These are phyloP conservation scores for Leccinum ochraceum DNA, from an alignment of 768 basidiomycete genomes.

Conservation along the genomic window DNA sequence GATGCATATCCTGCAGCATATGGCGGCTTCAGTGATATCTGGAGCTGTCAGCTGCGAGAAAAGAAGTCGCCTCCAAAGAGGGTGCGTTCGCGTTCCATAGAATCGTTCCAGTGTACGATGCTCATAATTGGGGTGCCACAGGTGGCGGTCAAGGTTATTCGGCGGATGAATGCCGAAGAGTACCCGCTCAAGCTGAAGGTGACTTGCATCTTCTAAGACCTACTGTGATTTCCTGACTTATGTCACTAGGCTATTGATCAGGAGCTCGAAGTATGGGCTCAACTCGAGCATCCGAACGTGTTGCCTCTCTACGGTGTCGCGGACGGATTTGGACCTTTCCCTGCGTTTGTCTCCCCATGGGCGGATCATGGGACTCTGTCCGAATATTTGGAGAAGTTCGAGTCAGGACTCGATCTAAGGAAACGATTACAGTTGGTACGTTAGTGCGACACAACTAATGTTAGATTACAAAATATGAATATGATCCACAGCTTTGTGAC, in stretches of 20 bases:
- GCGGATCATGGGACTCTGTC: constrained; percentile 32
- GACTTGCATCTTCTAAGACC: background rate
- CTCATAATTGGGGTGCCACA: background rate
- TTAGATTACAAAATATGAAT: background rate
- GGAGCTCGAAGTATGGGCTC: constrained; percentile 34
- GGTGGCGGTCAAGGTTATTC: constrained; percentile 33
- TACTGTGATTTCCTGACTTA: constrained; percentile 9
- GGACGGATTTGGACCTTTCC: constrained; percentile 27
- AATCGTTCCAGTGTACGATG: background rate
- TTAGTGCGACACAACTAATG: background rate
- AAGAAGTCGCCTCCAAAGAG: background rate
- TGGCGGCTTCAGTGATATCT: constrained; percentile 34
- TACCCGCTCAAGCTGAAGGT: constrained; percentile 20
- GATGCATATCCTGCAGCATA: constrained; percentile 25
- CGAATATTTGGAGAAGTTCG: constrained; percentile 28
- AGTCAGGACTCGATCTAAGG: constrained; percentile 9
- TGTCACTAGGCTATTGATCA: constrained; percentile 23
- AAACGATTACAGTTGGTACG: constrained; percentile 23
- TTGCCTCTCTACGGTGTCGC: constrained; percentile 32
- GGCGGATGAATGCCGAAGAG: constrained; percentile 10
- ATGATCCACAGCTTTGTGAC: constrained; percentile 23
- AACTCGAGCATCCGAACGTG: constrained; percentile 32
- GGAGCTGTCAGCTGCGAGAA: constrained; percentile 19
- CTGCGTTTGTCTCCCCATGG: constrained; percentile 38
- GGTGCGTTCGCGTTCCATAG: constrained; percentile 11